phyloP scores from a whole-genome alignment of 225 moss, liverwort and hornwort genomes.

The Rhytidiadelphus loreus region DNA sequence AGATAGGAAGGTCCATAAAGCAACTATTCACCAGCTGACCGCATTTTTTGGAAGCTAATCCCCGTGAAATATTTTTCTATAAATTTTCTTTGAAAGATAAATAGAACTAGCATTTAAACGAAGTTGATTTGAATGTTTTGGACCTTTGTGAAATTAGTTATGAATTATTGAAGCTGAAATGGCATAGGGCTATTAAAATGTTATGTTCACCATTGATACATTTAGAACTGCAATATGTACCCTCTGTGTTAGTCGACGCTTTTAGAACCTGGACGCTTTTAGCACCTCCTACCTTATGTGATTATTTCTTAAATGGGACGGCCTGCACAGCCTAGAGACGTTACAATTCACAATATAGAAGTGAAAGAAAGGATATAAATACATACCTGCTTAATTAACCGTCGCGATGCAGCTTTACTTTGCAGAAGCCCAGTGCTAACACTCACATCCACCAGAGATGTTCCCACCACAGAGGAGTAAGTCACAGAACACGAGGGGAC shows the following conservation, averaged over 20 bases:
- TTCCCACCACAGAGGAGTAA: constrained; percentile 43
- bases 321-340: not conserved
- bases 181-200: too few species aligned
- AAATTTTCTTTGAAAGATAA: not conserved
- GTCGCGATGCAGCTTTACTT: constrained; percentile 73
- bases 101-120: not conserved
- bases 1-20: not conserved
- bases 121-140: not conserved
- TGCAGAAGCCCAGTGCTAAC: constrained; percentile 63
- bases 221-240: not conserved
- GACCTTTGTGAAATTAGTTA: too few species aligned
- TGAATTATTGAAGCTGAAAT: not conserved
- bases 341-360: not conserved
- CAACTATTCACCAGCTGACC: not conserved
- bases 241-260: not conserved
- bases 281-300: not conserved
- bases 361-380: not conserved
- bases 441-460: constrained; percentile 61
- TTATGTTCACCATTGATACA: not conserved
- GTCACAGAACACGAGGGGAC: constrained; percentile 61
- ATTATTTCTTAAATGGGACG: not conserved
- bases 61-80: not conserved
- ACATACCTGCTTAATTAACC: constrained; percentile 67
- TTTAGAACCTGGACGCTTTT: not conserved
- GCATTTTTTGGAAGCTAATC: not conserved